A percentile compares a stretch with the other conserved stretches of the same genome.
phyloP scores from a whole-genome alignment of 2,329 filamentous ascomycete species.

The Ophiostoma tasmaniense region DNA sequence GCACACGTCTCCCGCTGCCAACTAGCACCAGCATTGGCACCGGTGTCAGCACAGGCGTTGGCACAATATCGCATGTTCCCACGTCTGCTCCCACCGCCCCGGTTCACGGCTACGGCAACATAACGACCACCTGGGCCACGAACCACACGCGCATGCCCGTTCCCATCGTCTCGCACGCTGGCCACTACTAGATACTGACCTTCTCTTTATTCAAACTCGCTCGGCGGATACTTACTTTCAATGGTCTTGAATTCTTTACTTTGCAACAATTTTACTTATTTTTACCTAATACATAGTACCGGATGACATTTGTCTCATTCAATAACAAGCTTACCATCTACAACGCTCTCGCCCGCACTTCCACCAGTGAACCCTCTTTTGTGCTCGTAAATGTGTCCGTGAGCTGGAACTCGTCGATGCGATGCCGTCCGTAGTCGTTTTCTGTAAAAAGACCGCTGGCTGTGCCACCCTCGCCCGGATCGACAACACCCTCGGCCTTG shows the following conservation, averaged over 20 bases:
- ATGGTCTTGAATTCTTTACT: not conserved
- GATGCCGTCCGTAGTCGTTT: slow-evolving; percentile 47
- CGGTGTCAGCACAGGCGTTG: not conserved
- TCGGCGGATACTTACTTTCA: not conserved
- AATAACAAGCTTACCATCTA: not conserved
- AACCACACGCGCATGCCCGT: not conserved
- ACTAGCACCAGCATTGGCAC: not conserved
- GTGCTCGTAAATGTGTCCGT: slow-evolving; percentile 64
- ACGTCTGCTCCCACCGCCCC: not conserved
- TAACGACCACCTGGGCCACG: not conserved
- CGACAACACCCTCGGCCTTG: slow-evolving; percentile 38
- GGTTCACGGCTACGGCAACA: not conserved
- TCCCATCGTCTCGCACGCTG: not conserved
- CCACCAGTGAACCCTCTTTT: slow-evolving; percentile 52
- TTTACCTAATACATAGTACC: not conserved
- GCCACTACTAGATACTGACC: not conserved
- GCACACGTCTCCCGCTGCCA: not conserved
- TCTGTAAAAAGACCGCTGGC: slow-evolving; percentile 22
- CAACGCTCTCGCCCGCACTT: not conserved
- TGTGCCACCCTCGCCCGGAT: slow-evolving; percentile 43
- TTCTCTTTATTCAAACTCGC: not conserved
- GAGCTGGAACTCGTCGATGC: slow-evolving; percentile 57
- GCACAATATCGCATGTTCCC: not conserved
- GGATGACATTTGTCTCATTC: not conserved
- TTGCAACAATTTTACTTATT: not conserved